Conservation (phyloP, 257 asterid genomes). For the Lavandula angustifolia region DNA sequence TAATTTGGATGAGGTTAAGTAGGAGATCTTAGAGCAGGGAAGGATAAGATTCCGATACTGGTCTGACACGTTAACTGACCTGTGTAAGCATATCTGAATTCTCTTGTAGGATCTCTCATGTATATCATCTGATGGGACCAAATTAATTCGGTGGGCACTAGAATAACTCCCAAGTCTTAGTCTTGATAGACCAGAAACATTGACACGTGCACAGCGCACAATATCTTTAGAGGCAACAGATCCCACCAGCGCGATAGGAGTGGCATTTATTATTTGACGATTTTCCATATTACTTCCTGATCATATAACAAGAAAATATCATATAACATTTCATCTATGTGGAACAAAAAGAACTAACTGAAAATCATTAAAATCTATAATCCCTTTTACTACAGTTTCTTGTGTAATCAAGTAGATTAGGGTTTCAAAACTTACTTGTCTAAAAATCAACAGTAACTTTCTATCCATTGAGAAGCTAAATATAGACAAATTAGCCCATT, state of each 20-base stretch:
- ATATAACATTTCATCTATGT: not conserved
- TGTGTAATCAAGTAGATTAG: not conserved
- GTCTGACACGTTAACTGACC: slow-evolving; percentile 44
- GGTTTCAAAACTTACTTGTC: slow-evolving; percentile 16
- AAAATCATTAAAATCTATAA: slow-evolving; percentile 5
- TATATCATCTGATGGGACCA: slow-evolving; percentile 64
- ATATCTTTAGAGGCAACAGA: slow-evolving; percentile 44
- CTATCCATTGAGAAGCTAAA: not conserved
- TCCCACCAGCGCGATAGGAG: slow-evolving; percentile 48
- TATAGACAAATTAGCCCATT: not conserved
- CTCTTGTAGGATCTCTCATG: slow-evolving; percentile 62
- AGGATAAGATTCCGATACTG: slow-evolving; percentile 10
- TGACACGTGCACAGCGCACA: slow-evolving; percentile 66
- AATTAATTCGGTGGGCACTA: slow-evolving; percentile 57
- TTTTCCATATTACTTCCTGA: slow-evolving; percentile 56
- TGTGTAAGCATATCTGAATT: slow-evolving; percentile 72
- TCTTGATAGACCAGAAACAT: slow-evolving; percentile 69
- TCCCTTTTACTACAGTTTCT: not conserved
- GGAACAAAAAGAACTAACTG: slow-evolving; percentile 9
- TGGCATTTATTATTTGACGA: slow-evolving; percentile 58
- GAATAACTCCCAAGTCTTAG: slow-evolving; percentile 67
- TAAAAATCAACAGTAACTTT: not conserved
- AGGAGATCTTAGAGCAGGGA: not conserved
- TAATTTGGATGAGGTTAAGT: not conserved
- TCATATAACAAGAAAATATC: slow-evolving; percentile 24